Evolutionary conservation across 2,329 filamentous ascomycete species (phyloP), one percentile per base, ranked within the genome.

Genomic region (Botrytis hyacinthi): DNA sequence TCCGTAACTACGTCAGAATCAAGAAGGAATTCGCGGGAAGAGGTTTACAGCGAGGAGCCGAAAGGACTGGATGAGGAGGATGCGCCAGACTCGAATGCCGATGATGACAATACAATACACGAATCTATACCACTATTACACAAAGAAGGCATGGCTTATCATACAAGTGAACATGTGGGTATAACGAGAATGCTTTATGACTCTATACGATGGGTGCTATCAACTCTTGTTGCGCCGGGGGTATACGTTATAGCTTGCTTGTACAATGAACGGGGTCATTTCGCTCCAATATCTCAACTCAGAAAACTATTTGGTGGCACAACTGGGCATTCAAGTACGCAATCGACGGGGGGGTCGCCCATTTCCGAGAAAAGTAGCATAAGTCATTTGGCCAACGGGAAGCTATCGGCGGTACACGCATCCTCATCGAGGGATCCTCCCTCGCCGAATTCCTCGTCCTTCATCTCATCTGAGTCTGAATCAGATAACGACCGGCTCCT

Each of bases 231-330:
- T 40, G 90, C 92, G 35, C 95, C 95, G 1, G 93, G 91, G 29
- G 88, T 94, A 68, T 98, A 95, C 83, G 83, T 97, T 73, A 89
- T 95, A 74, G 91, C 93, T 76, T 94, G 89, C 80, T 92, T 98
- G 78, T 95, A 93, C 83, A 91, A 97, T 80, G 90, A 94, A 63
- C 85, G 92, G 73, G 94, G 94, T 69, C 86, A 86, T 69, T 97
- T 97, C 81, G 92, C 93, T 71, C 89, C 93, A n/a, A 83, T 96
- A 74, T 84, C 90, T 67, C 94, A 93, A 74, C 83, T 96, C 61
- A 87, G 88, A 80, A 91, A 87, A 79, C 84, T 87, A 89, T 87
- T 90, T 75, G 86, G 87, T 48, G 73, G 74, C 51, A 67, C 65
- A 66, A 76, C 68, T 68, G 75, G 74, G 77, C 81, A 79, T 75